Percentiles rank a stretch among this genome's conserved stretches.
Evolutionary conservation across 345 rosid species (phyloP).

Genomic region (Garcia nutans): DNA sequence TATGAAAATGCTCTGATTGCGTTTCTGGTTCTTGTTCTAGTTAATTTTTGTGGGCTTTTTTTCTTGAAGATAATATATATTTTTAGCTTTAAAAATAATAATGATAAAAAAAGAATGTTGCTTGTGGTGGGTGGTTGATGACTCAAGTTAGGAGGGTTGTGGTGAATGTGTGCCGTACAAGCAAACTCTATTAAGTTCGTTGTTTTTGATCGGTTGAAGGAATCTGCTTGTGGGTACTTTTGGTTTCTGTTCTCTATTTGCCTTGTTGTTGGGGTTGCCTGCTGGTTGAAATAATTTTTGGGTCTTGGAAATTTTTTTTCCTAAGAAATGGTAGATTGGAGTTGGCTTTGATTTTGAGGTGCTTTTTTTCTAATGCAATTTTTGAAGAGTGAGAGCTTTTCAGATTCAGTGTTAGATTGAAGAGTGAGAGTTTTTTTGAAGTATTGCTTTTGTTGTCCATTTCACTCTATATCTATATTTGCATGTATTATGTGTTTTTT

Average conservation of each 20-base stretch:
- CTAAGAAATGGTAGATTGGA: constrained; percentile 19
- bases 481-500: too few relatives aligned
- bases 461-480: background rate
- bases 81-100: constrained; percentile 7
- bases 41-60: constrained; percentile 12
- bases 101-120: constrained; percentile 3
- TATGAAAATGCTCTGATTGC: constrained; percentile 18
- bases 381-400: background rate
- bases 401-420: constrained; percentile 14
- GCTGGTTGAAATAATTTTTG: constrained; percentile 7
- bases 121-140: constrained; percentile 32
- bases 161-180: constrained; percentile 47
- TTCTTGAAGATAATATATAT: background rate
- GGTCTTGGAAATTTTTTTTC: constrained; percentile 17
- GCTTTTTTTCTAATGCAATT: constrained; percentile 14
- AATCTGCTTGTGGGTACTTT: constrained; percentile 4
- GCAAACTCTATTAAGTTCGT: constrained; percentile 22
- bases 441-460: background rate
- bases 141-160: constrained; percentile 3
- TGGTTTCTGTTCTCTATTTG: background rate
- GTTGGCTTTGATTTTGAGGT: constrained; percentile 23
- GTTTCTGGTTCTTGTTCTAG: constrained; percentile 11
- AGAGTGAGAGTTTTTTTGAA: background rate
- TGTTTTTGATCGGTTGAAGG: constrained; percentile 20
- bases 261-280: constrained; percentile 8